A percentile compares a stretch with the other conserved stretches of the same genome.
Conservation (phyloP, 148 eudicot species). For the Linanthus parryae region DNA sequence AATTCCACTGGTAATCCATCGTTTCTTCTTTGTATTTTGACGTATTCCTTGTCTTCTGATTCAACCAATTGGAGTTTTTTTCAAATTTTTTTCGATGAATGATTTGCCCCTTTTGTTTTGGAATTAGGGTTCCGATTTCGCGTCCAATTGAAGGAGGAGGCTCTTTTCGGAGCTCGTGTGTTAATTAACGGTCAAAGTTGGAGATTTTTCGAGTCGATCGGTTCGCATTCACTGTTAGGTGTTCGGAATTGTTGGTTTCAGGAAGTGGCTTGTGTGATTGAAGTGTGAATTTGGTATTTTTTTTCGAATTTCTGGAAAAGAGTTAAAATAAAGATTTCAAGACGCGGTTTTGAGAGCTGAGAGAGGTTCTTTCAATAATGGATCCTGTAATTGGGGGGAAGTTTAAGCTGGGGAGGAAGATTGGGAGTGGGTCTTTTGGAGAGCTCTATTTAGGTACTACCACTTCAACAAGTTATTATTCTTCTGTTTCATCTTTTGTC, state of each 20-base stretch:
- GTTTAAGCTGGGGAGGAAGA: constrained; percentile 79
- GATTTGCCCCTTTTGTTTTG: constrained; percentile 4
- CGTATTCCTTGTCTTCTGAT: no score
- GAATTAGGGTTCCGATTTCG: constrained; percentile 23
- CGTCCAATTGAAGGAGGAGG: constrained; percentile 1
- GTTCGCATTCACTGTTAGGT: neutral
- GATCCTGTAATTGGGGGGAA: constrained; percentile 73
- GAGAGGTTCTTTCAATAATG: constrained; percentile 34
- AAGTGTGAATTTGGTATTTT: constrained; percentile 1
- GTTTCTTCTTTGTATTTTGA: no score
- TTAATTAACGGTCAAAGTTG: no score
- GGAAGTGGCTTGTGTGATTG: no score
- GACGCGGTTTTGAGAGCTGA: neutral
- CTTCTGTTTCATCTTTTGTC: neutral
- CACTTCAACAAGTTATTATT: neutral
- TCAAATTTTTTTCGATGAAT: neutral
- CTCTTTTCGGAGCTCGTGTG: no score
- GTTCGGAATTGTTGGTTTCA: neutral
- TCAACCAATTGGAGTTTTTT: neutral
- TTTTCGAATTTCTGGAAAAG: constrained; percentile 2
- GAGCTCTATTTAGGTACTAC: constrained; percentile 75
- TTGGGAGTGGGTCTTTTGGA: constrained; percentile 93
- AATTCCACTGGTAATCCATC: no score
- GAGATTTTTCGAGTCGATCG: constrained; percentile 1
- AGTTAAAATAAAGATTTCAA: neutral